Evolutionary conservation across 2,329 filamentous ascomycete species (phyloP).

Genomic region (Penicillium sclerotigenum): DNA sequence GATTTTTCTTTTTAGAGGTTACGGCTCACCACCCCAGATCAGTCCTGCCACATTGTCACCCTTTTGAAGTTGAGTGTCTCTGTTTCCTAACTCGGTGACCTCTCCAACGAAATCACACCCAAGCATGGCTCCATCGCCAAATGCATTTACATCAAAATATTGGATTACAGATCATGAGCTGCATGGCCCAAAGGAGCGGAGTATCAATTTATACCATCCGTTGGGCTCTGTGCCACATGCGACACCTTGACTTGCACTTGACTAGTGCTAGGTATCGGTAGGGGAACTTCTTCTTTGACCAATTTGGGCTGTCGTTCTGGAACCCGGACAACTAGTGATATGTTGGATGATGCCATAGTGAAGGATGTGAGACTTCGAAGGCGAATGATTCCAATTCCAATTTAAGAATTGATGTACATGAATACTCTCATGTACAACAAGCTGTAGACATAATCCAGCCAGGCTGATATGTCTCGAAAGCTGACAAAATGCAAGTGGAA

Average conservation of each 20-base stretch:
- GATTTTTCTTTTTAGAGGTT: background rate
- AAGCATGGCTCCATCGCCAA: slow-evolving; percentile 32
- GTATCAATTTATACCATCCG: slow-evolving; percentile 16
- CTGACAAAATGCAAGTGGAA: background rate
- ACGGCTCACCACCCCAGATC: slow-evolving; percentile 30
- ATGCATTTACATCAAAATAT: slow-evolving; percentile 37
- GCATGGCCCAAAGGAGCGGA: background rate
- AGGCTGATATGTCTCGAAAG: background rate
- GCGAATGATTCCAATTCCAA: background rate
- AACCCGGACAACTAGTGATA: slow-evolving; percentile 15
- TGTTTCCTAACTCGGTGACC: slow-evolving; percentile 31
- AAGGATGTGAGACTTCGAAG: background rate
- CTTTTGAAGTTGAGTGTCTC: slow-evolving; percentile 27
- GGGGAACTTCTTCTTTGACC: slow-evolving; percentile 11
- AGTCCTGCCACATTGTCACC: slow-evolving; percentile 37
- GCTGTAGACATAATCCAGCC: background rate
- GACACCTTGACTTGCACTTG: slow-evolving; percentile 28
- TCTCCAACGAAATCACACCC: slow-evolving; percentile 37
- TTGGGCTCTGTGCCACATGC: slow-evolving; percentile 25
- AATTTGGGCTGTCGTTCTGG: slow-evolving; percentile 3
- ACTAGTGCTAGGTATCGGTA: slow-evolving; percentile 5
- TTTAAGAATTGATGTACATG: background rate
- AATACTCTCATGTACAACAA: background rate
- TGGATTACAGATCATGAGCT: slow-evolving; percentile 23
- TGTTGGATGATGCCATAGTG: slow-evolving; percentile 1